Evolutionary conservation across 805 yeast species (phyloP).

Genomic region (Kodamaea laetipori): DNA sequence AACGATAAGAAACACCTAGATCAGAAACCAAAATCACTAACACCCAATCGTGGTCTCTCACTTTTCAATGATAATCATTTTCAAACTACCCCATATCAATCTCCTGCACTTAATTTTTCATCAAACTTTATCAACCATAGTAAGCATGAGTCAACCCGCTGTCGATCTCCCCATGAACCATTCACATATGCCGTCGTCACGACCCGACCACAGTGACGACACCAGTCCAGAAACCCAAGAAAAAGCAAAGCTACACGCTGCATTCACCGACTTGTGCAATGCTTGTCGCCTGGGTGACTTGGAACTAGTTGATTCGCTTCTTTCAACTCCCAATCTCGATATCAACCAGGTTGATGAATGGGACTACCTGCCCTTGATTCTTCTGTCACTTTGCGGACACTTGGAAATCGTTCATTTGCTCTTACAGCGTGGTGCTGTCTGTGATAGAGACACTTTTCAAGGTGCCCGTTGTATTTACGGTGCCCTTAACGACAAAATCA

Average conservation of each 20-base stretch:
- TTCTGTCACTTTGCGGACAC: constrained; percentile 79
- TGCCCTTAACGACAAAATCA: constrained; percentile 67
- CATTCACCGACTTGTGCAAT: constrained; percentile 51
- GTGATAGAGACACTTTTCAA: constrained; percentile 80
- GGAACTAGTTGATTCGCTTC: constrained; percentile 59
- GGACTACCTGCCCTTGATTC: constrained; percentile 73
- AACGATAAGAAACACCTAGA: too few species aligned
- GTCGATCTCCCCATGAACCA: constrained; percentile 3
- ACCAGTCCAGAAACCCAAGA: not conserved
- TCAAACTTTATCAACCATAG: not conserved
- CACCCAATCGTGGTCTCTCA: too few species aligned
- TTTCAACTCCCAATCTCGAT: constrained; percentile 43
- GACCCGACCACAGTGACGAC: not conserved
- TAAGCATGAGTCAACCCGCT: constrained; percentile 3
- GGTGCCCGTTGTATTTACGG: constrained; percentile 79
- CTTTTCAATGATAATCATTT: too few species aligned
- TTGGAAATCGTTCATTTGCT: constrained; percentile 60
- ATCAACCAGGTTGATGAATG: constrained; percentile 63
- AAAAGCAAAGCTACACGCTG: constrained; percentile 14
- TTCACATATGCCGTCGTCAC: not conserved
- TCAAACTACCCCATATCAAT: too few species aligned
- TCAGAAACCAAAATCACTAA: too few species aligned
- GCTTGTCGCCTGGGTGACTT: constrained; percentile 74
- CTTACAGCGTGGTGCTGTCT: constrained; percentile 66
- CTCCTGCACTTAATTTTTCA: constrained; percentile 2